Evolutionary conservation across 148 eudicot genomes (phyloP).

Genomic region (Silene uniflora): DNA sequence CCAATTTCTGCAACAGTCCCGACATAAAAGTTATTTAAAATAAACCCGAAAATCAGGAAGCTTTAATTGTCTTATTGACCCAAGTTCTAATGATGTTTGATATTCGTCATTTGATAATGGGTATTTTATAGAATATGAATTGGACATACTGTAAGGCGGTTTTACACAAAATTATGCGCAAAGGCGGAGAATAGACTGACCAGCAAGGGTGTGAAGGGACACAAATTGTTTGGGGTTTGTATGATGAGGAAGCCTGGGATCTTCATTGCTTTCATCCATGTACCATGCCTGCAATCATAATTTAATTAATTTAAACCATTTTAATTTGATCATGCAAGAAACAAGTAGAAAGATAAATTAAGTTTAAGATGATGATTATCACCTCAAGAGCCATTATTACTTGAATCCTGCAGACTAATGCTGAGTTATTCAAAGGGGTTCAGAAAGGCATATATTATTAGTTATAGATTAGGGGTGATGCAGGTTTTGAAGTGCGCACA

Average conservation of each 20-base stretch:
- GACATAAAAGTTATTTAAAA: neutral
- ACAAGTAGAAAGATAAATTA: neutral
- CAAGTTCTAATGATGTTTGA: no score
- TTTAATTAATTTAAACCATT: neutral
- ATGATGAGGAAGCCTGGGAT: conserved; percentile 82
- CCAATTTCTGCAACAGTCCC: conserved; percentile 49
- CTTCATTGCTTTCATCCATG: conserved; percentile 68
- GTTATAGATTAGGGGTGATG: no score
- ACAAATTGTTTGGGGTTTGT: conserved; percentile 58
- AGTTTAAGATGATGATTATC: neutral
- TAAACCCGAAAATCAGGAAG: no score
- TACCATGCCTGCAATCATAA: conserved; percentile 61
- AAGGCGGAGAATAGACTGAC: conserved; percentile 19
- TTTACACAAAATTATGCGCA: no score
- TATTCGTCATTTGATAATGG: no score
- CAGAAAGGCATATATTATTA: no score
- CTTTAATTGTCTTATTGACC: no score
- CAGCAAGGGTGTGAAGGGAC: conserved; percentile 56
- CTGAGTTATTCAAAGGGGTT: neutral
- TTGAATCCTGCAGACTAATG: neutral
- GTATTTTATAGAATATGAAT: no score
- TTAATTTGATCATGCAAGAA: neutral
- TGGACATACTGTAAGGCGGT: no score
- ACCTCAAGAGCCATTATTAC: conserved; percentile 32
- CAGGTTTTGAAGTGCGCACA: neutral